A percentile compares a stretch with the other conserved stretches of the same genome.
These are phyloP conservation scores for Emergomyces pasteurianus DNA, from an alignment of 2,329 filamentous ascomycete species.

Conservation along the genomic window DNA sequence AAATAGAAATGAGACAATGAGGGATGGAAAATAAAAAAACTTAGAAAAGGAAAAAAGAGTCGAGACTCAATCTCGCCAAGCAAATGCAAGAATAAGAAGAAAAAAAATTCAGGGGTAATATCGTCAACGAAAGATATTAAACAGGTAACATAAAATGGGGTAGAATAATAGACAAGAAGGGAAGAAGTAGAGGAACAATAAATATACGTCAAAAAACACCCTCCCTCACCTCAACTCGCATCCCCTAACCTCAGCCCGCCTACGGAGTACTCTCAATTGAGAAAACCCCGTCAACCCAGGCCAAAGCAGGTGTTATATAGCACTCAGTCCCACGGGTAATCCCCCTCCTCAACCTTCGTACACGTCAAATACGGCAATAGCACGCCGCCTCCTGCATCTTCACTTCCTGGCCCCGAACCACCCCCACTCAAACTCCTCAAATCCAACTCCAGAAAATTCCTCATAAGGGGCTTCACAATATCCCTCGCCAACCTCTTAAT, in stretches of 20 bases:
- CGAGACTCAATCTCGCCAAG: not conserved
- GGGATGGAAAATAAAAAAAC: not conserved
- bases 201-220: not conserved
- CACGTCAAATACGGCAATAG: conserved; percentile 52
- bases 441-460: conserved; percentile 73
- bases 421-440: conserved; percentile 32
- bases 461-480: conserved; percentile 72
- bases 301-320: not conserved
- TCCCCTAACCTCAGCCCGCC: not conserved
- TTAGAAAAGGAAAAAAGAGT: not conserved
- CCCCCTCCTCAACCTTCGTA: conserved; percentile 48
- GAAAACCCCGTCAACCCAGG: not conserved
- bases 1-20: not conserved
- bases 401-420: conserved; percentile 3
- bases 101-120: not conserved
- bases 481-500: conserved; percentile 74
- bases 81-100: not conserved
- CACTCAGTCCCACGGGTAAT: conserved; percentile 48
- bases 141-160: not conserved
- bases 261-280: not conserved
- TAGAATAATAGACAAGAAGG: conserved; percentile 2
- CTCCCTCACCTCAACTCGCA: not conserved
- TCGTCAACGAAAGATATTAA: not conserved
- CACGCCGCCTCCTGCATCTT: conserved; percentile 12
- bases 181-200: not conserved